Evolutionary conservation across 768 basidiomycete genomes (phyloP).

Genomic region (Leucogyrophana mollusca): DNA sequence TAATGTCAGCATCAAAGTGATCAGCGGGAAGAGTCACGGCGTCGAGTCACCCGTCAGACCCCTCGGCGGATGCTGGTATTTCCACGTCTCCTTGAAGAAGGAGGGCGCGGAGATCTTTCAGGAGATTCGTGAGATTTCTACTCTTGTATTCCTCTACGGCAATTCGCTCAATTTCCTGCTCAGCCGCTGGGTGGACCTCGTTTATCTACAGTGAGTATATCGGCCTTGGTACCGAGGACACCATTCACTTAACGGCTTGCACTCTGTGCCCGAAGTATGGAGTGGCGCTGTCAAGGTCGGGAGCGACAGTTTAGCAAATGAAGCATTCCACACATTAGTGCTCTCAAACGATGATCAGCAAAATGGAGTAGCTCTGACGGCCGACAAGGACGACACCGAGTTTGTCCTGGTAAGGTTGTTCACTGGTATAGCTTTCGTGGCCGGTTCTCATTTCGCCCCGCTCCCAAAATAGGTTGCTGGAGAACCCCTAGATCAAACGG

Average conservation of each 20-base stretch:
- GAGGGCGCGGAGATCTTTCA: conserved; percentile 70
- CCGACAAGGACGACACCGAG: conserved; percentile 61
- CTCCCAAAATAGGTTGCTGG: conserved; percentile 60
- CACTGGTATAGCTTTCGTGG: not conserved
- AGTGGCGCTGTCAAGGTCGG: conserved; percentile 65
- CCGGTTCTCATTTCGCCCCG: conserved; percentile 5
- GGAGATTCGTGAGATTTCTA: conserved; percentile 60
- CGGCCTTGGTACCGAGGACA: not conserved
- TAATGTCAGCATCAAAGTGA: conserved; percentile 71
- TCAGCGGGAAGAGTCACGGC: conserved; percentile 87
- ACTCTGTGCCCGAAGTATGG: conserved; percentile 21
- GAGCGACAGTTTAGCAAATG: conserved; percentile 42
- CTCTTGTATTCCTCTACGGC: too few relatives aligned
- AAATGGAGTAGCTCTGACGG: conserved; percentile 67
- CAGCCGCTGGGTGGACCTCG: conserved; percentile 85
- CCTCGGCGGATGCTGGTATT: conserved; percentile 92
- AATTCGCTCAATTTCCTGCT: not conserved
- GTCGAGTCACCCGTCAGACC: conserved; percentile 86
- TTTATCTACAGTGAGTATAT: conserved; percentile 73
- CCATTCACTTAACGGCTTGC: conserved; percentile 5
- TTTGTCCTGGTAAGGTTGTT: conserved; percentile 62
- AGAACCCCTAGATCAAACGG: conserved; percentile 85
- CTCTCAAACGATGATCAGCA: conserved; percentile 59
- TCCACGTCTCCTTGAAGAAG: conserved; percentile 70
- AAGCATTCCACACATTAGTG: conserved; percentile 79